These are phyloP conservation scores for Bertia moriformis DNA, from an alignment of 2,329 filamentous ascomycete genomes.

Conservation along the genomic window DNA sequence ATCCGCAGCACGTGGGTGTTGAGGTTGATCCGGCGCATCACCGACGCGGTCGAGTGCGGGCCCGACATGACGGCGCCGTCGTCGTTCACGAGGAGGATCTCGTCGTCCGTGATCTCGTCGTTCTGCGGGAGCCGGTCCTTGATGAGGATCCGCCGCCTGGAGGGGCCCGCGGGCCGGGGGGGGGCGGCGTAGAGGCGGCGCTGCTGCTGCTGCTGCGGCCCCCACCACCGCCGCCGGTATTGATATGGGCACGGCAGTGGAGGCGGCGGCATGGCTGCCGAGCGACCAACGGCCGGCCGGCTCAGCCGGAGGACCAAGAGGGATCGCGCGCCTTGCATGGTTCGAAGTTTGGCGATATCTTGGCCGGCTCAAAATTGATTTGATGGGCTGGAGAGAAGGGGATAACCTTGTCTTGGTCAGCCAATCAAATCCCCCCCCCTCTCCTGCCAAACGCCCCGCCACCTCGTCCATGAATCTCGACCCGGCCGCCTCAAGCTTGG, in stretches of 20 bases:
- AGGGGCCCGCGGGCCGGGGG: constrained; percentile 1
- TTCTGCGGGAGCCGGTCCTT: constrained; percentile 24
- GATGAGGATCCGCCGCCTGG: constrained; percentile 3
- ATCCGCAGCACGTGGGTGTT: constrained; percentile 1
- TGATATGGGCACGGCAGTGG: not conserved
- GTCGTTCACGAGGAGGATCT: constrained; percentile 24
- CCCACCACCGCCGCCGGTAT: not conserved
- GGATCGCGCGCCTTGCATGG: too few relatives aligned
- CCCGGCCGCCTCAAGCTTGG: too few relatives aligned
- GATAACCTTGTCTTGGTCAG: too few relatives aligned
- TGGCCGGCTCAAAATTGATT: too few relatives aligned
- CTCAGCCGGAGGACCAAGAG: too few relatives aligned
- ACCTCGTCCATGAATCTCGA: too few relatives aligned
- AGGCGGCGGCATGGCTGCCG: constrained; percentile 8
- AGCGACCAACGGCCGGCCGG: too few relatives aligned
- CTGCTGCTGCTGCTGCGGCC: not conserved
- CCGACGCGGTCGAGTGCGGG: constrained; percentile 6
- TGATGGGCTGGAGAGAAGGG: too few relatives aligned
- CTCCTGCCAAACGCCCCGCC: too few relatives aligned
- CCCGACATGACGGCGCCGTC: constrained; percentile 14
- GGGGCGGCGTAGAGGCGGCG: constrained; percentile 2
- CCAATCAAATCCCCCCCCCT: too few relatives aligned
- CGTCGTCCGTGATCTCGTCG: constrained; percentile 25
- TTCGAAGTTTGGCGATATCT: too few relatives aligned
- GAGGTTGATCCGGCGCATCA: constrained; percentile 3